Evolutionary conservation across 2,329 filamentous ascomycete species (phyloP).

Genomic region (Diaporthe destruens): DNA sequence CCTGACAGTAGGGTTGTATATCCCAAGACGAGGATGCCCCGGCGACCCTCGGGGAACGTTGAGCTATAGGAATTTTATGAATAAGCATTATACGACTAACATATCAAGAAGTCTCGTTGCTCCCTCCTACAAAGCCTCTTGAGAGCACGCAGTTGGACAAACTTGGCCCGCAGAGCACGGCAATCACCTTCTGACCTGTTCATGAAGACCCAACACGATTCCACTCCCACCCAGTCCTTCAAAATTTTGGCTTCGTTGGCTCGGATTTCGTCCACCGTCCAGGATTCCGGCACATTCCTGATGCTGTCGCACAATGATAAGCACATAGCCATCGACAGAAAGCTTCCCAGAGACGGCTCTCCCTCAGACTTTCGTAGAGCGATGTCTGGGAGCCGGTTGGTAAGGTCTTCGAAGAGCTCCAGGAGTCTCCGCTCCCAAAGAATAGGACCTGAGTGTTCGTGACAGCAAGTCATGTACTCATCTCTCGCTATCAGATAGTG

Average conservation of each 20-base stretch:
- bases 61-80: too few species aligned
- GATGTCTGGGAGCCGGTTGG: neutral
- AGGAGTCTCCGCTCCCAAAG: neutral
- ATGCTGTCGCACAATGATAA: neutral
- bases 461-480: neutral
- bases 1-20: too few species aligned
- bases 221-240: neutral
- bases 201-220: conserved; percentile 14
- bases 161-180: neutral
- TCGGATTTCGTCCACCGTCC: neutral
- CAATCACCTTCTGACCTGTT: neutral
- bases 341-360: neutral
- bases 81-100: neutral
- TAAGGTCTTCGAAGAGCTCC: neutral
- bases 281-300: neutral
- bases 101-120: conserved; percentile 19
- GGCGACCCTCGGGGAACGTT: too few species aligned
- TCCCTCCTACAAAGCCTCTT: conserved; percentile 9
- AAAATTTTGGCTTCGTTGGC: neutral
- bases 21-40: too few species aligned
- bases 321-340: neutral
- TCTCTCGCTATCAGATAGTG: neutral
- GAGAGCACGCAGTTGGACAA: neutral
- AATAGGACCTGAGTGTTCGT: fast-evolving
- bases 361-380: neutral